Evolutionary conservation across 1,139 yeast genomes (phyloP).

Genomic region (Geotrichum siamense): DNA sequence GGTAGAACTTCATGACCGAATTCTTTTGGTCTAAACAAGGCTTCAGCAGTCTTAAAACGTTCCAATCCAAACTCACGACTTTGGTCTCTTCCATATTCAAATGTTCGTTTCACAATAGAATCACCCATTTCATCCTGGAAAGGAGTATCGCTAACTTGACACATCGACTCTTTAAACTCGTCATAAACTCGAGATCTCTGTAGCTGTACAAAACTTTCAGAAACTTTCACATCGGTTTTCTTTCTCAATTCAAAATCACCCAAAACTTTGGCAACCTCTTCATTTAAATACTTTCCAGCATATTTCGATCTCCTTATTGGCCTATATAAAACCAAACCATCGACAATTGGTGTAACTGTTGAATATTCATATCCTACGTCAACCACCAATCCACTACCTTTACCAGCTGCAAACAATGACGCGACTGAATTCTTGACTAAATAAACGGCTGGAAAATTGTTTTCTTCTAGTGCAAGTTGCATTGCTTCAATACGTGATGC

Average conservation of each 20-base stretch:
- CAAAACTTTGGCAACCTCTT: conserved; percentile 22
- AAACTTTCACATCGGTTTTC: conserved; percentile 28
- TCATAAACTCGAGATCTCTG: conserved; percentile 37
- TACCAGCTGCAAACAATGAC: conserved; percentile 86
- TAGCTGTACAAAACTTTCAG: conserved; percentile 27
- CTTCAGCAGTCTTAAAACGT: conserved; percentile 63
- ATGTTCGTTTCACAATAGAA: conserved; percentile 39
- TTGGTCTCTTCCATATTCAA: conserved; percentile 77
- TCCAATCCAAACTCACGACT: conserved; percentile 49
- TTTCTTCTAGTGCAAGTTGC: conserved; percentile 66
- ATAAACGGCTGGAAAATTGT: conserved; percentile 79
- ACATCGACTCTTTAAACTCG: conserved; percentile 55
- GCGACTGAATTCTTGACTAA: conserved; percentile 83
- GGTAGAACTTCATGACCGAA: conserved; percentile 17
- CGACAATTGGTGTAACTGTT: conserved; percentile 87
- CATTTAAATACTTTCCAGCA: conserved; percentile 36
- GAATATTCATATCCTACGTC: conserved; percentile 84
- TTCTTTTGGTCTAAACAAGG: conserved; percentile 49
- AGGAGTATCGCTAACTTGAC: conserved; percentile 46
- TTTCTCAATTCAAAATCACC: conserved; percentile 30
- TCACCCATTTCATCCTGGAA: conserved; percentile 22
- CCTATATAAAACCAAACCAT: conserved; percentile 75
- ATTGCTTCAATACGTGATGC: conserved; percentile 64
- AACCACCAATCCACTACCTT: conserved; percentile 90
- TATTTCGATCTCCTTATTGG: conserved; percentile 28